These are phyloP conservation scores for Quercus lobata DNA, from an alignment of 331 rosid genomes.

Conservation along the genomic window DNA sequence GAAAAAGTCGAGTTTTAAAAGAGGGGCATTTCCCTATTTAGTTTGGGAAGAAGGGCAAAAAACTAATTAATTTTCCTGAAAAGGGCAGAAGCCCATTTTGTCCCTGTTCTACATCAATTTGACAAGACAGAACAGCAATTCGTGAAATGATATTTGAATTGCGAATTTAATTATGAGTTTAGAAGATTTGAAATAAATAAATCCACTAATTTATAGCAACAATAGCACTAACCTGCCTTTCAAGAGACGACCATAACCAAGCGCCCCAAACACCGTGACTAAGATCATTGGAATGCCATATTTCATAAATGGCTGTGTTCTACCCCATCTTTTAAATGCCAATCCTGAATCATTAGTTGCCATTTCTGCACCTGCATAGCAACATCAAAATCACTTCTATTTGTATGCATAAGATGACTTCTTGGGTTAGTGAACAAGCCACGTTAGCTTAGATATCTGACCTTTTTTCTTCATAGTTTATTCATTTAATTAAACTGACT, in stretches of 20 bases:
- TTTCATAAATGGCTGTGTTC: conserved; percentile 70
- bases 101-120: not conserved
- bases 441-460: not conserved
- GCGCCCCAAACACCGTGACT: conserved; percentile 71
- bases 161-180: not conserved
- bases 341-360: conserved; percentile 31
- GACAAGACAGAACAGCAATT: not conserved
- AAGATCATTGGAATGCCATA: conserved; percentile 95
- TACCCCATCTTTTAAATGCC: conserved; percentile 75
- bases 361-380: conserved; percentile 34
- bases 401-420: not conserved
- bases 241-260: conserved; percentile 85
- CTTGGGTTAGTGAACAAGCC: not conserved
- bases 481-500: not conserved
- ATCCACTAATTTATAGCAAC: not conserved
- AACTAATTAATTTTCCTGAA: too few relatives aligned
- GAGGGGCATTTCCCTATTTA: too few relatives aligned
- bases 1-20: too few relatives aligned
- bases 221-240: conserved; percentile 65
- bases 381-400: conserved; percentile 1
- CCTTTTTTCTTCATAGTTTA: not conserved
- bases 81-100: too few relatives aligned
- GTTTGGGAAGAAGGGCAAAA: too few relatives aligned
- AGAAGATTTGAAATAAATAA: not conserved
- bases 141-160: not conserved